Conservation (phyloP, 163 green algal species). For the Scenedesmus sp. region DNA sequence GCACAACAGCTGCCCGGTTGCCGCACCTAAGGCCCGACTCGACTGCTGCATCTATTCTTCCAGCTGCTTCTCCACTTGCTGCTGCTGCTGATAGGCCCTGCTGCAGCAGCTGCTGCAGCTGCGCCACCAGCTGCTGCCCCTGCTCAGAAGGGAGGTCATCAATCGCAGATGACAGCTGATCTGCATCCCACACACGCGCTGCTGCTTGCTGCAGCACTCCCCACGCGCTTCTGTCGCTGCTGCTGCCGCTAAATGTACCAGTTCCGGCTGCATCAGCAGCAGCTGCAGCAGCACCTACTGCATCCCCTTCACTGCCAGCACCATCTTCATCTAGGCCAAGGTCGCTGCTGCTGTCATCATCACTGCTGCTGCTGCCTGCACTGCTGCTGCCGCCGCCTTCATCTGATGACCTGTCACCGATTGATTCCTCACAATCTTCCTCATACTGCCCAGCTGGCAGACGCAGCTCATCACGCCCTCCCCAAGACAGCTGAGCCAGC, state of each 20-base stretch:
- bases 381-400: background rate
- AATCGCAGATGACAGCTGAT: background rate
- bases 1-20: slow-evolving; percentile 26
- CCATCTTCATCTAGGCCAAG: background rate
- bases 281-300: background rate
- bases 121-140: background rate
- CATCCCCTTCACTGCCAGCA: background rate
- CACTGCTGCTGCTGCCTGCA: background rate
- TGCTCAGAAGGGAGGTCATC: background rate
- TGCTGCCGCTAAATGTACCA: background rate
- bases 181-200: slow-evolving; percentile 6
- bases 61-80: background rate
- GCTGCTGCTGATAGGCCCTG: slow-evolving; percentile 20
- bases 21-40: slow-evolving; percentile 31
- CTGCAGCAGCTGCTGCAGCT: slow-evolving; percentile 40
- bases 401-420: background rate
- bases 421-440: background rate
- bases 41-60: background rate
- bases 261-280: background rate
- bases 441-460: slow-evolving; percentile 7
- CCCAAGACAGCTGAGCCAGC: slow-evolving; percentile 45
- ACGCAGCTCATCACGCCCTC: background rate
- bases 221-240: background rate
- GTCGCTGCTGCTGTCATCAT: slow-evolving; percentile 10
- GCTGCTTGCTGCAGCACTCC: slow-evolving; percentile 30